Evolutionary conservation across 1,139 yeast genomes (phyloP), one percentile per base, ranked within the genome.

Genomic region (Blastobotrys indianensis): DNA sequence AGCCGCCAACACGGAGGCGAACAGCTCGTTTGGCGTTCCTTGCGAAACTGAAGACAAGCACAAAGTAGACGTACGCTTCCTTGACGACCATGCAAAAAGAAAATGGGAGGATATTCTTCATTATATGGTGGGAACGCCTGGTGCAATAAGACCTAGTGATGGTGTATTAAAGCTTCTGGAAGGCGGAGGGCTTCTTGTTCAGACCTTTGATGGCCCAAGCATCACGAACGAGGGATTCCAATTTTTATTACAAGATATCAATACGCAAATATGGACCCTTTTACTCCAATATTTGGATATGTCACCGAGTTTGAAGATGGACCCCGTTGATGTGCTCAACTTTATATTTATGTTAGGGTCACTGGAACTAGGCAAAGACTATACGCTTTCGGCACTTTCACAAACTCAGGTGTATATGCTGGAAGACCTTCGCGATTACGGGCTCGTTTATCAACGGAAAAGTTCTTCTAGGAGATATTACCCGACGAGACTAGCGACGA

Each of bases 21-120:
- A 55, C 46, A 69, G 73, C 51, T 74, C 82, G 1, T 79, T 79
- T 60, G 84, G 83, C 38, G 69, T 74, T 9, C 72, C 79, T 1
- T 73, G 76, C 44, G 78, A 73, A 29, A 67, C 72, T 7, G 72
- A 69, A 32, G 69, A 70, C 46, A 77, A 74, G 54, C 75, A 76
- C 50, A 69, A 69, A 41, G 83, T 86, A 1, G 81, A 79, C 42
- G 66, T 79, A 28, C 73, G 74, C 32, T 84, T 82, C 57, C 69
- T 92, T 42, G 95, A 88, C 58, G 72, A 72, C 37, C 88, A 87
- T 67, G 95, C 97, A 9, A 76, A 87, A 7, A 77, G 75, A 41
- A 86, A 85, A 60, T 92, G 98, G 98, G 98, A 94, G 63, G 80
- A 87, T 4, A 92, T 94, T 56, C 72, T 94, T 57, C 98, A 94